Base-by-base conservation (phyloP, 1,284 basidiomycete species). In the Ganoderma boninense region DNA sequence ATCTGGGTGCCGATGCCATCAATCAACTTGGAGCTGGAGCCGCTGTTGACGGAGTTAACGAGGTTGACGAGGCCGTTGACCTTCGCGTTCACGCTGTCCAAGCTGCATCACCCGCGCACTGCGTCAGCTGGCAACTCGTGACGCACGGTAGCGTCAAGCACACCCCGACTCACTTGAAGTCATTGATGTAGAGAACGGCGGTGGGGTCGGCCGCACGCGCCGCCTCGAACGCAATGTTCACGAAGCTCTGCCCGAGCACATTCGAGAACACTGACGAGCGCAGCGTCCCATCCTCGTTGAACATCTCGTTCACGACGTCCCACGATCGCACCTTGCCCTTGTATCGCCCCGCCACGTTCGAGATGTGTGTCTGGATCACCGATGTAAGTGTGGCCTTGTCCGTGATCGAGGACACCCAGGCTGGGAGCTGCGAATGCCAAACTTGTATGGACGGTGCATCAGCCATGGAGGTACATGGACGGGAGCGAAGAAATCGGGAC, bases 371-470 rank as follows among this genome's bases (percentile, higher is more conserved):
- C 71, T 82, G 78, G 65, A 84, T 75, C 60, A 79, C 76, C 57
- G 77, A 77, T 7, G 77, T 77, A 65, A 79, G 71, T 23, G 78
- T 79, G 20, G 76, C 65, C 70, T 73, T 76, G 75, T 79, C 78
- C 49, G 40, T 73, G 69, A 79, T 79, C 42, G 75, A 69, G 49
- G 77, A 79, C 13, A 79, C 86, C 86, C 86, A 87, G 52, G 74
- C 69, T 5, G 86, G 86, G 43, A 87, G 82, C 70, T 87, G 85
- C 65, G 81, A 83, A 77, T 86, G 83, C 86, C 86, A 87, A 62
- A 87, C 85, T 79, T 38, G 67, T 10, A 52, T 1, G 20, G 18
- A n/a, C 13, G 14, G 13, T 14, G 23, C 11, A 26, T 52, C 23
- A 26, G 13, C 8, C 14, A 13, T n/a, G n/a, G n/a, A 23, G 29